Conservation (phyloP, 2,329 filamentous ascomycete species). For the Xylariaceae sp. region DNA sequence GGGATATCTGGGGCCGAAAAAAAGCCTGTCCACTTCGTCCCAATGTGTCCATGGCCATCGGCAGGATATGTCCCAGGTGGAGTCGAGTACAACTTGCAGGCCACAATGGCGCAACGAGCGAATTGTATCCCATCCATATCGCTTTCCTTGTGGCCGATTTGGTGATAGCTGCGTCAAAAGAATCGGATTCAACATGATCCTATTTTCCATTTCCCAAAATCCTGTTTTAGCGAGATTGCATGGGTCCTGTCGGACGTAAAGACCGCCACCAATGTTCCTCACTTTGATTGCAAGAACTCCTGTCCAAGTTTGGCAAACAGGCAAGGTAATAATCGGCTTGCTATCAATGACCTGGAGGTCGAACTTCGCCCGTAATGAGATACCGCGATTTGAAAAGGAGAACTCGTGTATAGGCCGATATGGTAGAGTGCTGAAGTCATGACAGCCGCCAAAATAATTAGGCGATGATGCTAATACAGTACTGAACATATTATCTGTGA, state of each 20-base stretch:
- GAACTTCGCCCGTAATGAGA: neutral
- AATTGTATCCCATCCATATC: neutral
- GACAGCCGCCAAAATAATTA: neutral
- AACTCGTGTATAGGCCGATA: neutral
- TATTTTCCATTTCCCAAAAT: neutral
- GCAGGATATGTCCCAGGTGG: neutral
- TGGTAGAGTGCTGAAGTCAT: neutral
- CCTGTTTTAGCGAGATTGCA: neutral
- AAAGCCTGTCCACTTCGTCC: neutral
- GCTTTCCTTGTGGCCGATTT: neutral
- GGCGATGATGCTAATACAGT: neutral
- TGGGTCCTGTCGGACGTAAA: neutral
- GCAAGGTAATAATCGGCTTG: neutral
- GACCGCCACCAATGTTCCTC: neutral
- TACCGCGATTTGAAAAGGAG: neutral
- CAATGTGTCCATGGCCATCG: neutral
- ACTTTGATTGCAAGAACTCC: neutral
- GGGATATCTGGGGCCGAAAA: neutral
- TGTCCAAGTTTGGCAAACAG: neutral
- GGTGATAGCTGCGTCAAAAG: neutral
- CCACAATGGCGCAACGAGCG: neutral
- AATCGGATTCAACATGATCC: neutral
- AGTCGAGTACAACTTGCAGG: neutral
- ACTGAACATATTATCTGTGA: neutral
- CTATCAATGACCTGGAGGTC: neutral